Percentiles rank a stretch among this genome's conserved stretches.
Conservation (phyloP, 2,329 filamentous ascomycete species). For the Phialophora verrucosa region DNA sequence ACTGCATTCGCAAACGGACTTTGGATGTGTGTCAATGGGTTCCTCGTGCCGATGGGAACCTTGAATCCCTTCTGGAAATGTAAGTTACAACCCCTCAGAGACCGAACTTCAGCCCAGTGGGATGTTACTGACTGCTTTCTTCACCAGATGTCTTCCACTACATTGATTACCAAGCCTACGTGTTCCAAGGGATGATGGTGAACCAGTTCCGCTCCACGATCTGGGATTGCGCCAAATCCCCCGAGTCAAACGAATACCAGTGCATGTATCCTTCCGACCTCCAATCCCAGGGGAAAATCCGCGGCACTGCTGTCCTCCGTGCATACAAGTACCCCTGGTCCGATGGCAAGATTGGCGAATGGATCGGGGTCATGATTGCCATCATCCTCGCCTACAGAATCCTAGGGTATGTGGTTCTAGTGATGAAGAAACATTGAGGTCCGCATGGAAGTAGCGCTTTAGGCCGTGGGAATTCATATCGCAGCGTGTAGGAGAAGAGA, state of each 20-base stretch:
- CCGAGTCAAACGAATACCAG: constrained; percentile 55
- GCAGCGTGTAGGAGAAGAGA: neutral
- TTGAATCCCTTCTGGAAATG: constrained; percentile 80
- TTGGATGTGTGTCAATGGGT: constrained; percentile 87
- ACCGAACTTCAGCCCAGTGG: neutral
- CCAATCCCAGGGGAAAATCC: constrained; percentile 69
- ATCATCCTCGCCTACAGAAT: constrained; percentile 77
- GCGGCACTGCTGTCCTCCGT: constrained; percentile 71
- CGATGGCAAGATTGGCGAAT: constrained; percentile 65
- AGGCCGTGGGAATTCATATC: neutral
- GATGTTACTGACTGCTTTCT: neutral
- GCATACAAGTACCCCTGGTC: constrained; percentile 72
- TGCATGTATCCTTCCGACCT: constrained; percentile 75
- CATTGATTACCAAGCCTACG: constrained; percentile 79
- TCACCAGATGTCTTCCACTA: constrained; percentile 75
- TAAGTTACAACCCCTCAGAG: constrained; percentile 15
- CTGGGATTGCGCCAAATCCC: constrained; percentile 62
- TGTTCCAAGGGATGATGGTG: constrained; percentile 92
- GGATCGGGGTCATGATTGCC: constrained; percentile 76
- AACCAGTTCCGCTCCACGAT: constrained; percentile 75
- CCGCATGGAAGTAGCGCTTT: neutral
- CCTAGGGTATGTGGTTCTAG: constrained; percentile 47
- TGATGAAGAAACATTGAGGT: constrained; percentile 28
- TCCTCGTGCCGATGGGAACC: constrained; percentile 73
- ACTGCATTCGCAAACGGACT: constrained; percentile 86